These are phyloP conservation scores for Globisporangium spinosum DNA, from an alignment of 352 stramenopile species.

Conservation along the genomic window DNA sequence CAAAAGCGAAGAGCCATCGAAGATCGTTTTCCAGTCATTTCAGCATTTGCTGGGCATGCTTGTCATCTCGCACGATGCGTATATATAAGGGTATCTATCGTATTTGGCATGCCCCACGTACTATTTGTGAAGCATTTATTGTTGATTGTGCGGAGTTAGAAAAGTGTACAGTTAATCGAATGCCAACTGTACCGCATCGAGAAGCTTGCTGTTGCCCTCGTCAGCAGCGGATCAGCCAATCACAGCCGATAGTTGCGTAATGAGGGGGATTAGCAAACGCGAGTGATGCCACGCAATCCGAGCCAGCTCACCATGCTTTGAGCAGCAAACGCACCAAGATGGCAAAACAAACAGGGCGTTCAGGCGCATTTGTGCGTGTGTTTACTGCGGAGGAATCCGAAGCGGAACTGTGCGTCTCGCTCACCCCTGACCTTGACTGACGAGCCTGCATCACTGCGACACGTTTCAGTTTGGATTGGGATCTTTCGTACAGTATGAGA, in stretches of 20 bases:
- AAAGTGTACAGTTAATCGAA: background rate
- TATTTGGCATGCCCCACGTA: background rate
- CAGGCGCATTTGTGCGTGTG: background rate
- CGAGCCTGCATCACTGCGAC: background rate
- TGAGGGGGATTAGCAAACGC: background rate
- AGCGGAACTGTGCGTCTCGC: background rate
- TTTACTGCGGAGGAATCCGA: background rate
- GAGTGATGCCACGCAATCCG: background rate
- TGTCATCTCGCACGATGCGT: background rate
- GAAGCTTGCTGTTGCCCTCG: background rate
- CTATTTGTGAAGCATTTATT: background rate
- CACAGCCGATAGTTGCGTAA: background rate
- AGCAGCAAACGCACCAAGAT: background rate
- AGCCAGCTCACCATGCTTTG: background rate
- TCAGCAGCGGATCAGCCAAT: slow-evolving; percentile 2
- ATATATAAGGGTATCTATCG: background rate
- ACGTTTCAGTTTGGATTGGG: background rate
- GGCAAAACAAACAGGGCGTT: background rate
- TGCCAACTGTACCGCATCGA: background rate
- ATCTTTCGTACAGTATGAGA: background rate
- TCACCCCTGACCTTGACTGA: background rate
- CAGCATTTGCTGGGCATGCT: too few species aligned
- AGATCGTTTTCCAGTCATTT: background rate
- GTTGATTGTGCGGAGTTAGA: background rate
- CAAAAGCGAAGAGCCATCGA: too few species aligned